phyloP scores from a whole-genome alignment of 2,329 filamentous ascomycete species.

The Neurospora sp. region DNA sequence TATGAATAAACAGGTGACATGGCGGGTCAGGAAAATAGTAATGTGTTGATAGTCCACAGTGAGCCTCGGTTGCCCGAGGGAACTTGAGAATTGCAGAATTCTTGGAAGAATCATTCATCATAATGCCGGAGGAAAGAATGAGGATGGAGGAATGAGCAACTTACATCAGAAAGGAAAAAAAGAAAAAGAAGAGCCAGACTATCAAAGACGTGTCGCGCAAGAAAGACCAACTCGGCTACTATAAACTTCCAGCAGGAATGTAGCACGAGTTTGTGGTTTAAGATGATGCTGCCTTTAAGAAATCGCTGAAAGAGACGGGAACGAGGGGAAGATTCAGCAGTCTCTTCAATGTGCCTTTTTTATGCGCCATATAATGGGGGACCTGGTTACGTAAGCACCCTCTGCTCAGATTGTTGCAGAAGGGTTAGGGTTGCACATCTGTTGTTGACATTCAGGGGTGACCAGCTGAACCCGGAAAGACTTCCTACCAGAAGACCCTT shows the following conservation, averaged over 20 bases:
- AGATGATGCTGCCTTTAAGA: neutral
- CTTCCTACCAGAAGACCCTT: neutral
- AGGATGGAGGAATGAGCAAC: conserved; percentile 24
- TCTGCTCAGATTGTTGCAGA: neutral
- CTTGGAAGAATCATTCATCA: conserved; percentile 25
- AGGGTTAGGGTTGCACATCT: neutral
- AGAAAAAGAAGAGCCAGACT: neutral
- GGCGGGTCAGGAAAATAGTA: conserved; percentile 9
- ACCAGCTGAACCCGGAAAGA: neutral
- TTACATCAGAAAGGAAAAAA: conserved; percentile 5
- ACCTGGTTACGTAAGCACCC: neutral
- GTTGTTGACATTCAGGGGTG: neutral
- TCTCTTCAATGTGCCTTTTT: neutral
- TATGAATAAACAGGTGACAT: neutral
- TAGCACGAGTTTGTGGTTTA: neutral
- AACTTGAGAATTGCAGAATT: conserved; percentile 42
- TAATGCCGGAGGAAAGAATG: conserved; percentile 1
- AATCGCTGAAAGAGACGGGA: neutral
- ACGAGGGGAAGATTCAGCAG: neutral
- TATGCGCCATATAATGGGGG: neutral
- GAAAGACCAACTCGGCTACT: neutral
- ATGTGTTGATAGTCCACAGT: conserved; percentile 16
- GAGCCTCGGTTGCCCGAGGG: conserved; percentile 4
- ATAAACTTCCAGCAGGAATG: neutral
- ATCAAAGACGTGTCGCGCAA: neutral